phyloP scores from a whole-genome alignment of 2,329 filamentous ascomycete genomes.

The Pyrenophora graminea region DNA sequence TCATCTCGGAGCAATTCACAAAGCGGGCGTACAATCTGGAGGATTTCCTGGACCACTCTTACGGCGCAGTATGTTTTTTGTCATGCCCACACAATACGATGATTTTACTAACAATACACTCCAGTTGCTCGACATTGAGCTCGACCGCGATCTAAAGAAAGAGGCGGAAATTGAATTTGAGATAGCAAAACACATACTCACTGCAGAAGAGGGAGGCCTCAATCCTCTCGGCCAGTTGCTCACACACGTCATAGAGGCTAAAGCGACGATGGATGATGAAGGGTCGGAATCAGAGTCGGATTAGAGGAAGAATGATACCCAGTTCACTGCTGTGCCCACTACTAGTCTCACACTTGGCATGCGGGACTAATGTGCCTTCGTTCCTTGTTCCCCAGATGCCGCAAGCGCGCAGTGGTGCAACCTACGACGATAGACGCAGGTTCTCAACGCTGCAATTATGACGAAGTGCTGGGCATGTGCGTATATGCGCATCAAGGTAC shows the following conservation, averaged over 20 bases:
- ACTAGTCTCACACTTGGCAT: too few species aligned
- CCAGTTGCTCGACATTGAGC: slow-evolving; percentile 80
- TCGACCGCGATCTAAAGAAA: slow-evolving; percentile 82
- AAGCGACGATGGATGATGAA: slow-evolving; percentile 13
- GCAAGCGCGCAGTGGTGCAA: too few species aligned
- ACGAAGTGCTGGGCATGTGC: too few species aligned
- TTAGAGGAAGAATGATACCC: slow-evolving; percentile 11
- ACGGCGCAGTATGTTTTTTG: slow-evolving; percentile 68
- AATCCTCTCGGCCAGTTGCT: slow-evolving; percentile 40
- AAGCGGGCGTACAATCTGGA: slow-evolving; percentile 95
- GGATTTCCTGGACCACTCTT: slow-evolving; percentile 95
- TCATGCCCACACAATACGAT: neutral
- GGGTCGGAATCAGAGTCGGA: neutral
- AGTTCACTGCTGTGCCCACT: neutral
- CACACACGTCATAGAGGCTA: slow-evolving; percentile 34
- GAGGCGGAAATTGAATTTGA: slow-evolving; percentile 88
- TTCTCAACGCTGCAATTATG: too few species aligned
- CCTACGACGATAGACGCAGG: too few species aligned
- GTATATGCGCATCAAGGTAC: too few species aligned
- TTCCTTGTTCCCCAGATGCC: too few species aligned
- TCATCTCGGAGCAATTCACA: slow-evolving; percentile 95
- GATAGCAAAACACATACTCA: slow-evolving; percentile 85
- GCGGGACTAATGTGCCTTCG: too few species aligned
- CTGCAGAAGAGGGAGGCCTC: slow-evolving; percentile 42
- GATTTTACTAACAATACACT: slow-evolving; percentile 1